phyloP scores from a whole-genome alignment of 495 filamentous ascomycete genomes.

The Penicillium atrosanguineum region DNA sequence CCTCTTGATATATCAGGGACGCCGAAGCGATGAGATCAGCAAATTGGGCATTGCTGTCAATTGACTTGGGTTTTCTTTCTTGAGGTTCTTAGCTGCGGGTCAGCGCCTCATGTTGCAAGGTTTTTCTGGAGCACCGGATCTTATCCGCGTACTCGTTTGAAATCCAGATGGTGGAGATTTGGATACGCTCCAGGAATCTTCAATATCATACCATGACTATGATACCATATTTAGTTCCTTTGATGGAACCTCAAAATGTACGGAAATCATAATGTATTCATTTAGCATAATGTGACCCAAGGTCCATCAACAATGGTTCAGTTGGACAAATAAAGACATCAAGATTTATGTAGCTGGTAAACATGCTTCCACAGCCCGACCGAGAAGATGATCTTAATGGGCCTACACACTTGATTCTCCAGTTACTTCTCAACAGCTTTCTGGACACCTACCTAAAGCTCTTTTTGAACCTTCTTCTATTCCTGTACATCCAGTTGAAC shows the following conservation, averaged over 20 bases:
- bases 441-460: too few species aligned
- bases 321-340: not conserved
- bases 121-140: not conserved
- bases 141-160: not conserved
- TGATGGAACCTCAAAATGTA: not conserved
- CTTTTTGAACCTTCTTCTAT: too few species aligned
- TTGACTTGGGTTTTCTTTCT: not conserved
- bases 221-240: not conserved
- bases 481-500: too few species aligned
- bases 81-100: not conserved
- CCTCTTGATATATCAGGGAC: constrained; percentile 13
- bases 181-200: not conserved
- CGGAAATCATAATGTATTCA: not conserved
- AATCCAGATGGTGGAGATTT: not conserved
- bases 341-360: not conserved
- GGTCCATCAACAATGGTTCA: not conserved
- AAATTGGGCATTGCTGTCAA: not conserved
- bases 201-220: not conserved
- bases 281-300: not conserved
- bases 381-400: too few species aligned
- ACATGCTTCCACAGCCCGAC: too few species aligned
- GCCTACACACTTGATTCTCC: too few species aligned
- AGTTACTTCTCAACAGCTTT: too few species aligned
- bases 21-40: constrained; percentile 18
- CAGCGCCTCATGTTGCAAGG: not conserved